Conservation (phyloP, 2,329 filamentous ascomycete species). For the Fusarium luffae region DNA sequence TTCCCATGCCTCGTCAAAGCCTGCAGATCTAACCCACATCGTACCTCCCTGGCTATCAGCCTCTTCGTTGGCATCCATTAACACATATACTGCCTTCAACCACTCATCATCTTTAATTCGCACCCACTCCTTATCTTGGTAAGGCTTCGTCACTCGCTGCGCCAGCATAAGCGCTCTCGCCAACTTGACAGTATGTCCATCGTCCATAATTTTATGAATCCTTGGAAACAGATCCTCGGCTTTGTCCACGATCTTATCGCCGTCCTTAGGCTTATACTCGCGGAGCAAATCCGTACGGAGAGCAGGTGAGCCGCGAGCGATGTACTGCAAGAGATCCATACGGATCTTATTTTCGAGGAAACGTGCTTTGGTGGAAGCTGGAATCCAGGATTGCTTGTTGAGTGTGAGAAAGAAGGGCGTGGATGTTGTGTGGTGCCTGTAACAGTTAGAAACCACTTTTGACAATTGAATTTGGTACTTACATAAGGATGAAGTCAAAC, state of each 20-base stretch:
- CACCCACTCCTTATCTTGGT: slow-evolving; percentile 59
- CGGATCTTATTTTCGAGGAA: slow-evolving; percentile 86
- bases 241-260: slow-evolving; percentile 58
- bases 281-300: slow-evolving; percentile 69
- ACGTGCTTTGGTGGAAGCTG: slow-evolving; percentile 69
- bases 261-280: slow-evolving; percentile 65
- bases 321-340: slow-evolving; percentile 78
- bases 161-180: slow-evolving; percentile 76
- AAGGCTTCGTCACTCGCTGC: slow-evolving; percentile 61
- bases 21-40: slow-evolving; percentile 70
- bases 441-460: slow-evolving; percentile 1
- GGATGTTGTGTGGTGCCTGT: slow-evolving; percentile 79
- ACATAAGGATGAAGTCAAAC: slow-evolving; percentile 83
- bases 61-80: slow-evolving; percentile 70
- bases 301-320: slow-evolving; percentile 71
- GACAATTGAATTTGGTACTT: slow-evolving; percentile 38
- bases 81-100: slow-evolving; percentile 69
- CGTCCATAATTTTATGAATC: slow-evolving; percentile 68
- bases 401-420: slow-evolving; percentile 79
- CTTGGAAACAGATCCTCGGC: slow-evolving; percentile 60
- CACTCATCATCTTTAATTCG: slow-evolving; percentile 68
- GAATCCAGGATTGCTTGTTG: slow-evolving; percentile 69
- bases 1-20: slow-evolving; percentile 75
- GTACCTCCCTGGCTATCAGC: slow-evolving; percentile 48
- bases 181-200: slow-evolving; percentile 85